Evolutionary conservation across 208 protist species (phyloP).

Genomic region (Crithidia brevicula): DNA sequence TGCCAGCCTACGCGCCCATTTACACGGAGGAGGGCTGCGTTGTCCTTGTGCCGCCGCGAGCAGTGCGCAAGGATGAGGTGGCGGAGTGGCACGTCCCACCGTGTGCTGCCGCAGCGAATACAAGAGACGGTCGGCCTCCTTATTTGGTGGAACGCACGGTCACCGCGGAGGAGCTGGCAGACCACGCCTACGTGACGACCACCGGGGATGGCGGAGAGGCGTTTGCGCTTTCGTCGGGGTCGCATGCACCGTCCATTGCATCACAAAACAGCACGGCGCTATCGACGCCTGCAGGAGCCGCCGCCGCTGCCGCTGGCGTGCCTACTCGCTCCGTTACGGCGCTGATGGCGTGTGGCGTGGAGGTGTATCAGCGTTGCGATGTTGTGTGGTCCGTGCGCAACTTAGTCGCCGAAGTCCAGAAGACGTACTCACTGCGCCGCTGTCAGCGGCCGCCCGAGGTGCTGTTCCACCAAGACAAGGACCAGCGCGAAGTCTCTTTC

Average conservation of each 20-base stretch:
- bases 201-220: constrained; percentile 17
- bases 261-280: no score
- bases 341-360: constrained; percentile 66
- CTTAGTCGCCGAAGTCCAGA: constrained; percentile 53
- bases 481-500: constrained; percentile 26
- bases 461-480: constrained; percentile 55
- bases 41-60: constrained; percentile 55
- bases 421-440: constrained; percentile 82
- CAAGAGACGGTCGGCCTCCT: constrained; percentile 17
- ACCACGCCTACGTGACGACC: constrained; percentile 16
- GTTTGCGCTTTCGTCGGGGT: no score
- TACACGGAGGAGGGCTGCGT: constrained; percentile 86
- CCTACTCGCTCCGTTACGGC: not conserved
- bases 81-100: constrained; percentile 54
- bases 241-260: not conserved
- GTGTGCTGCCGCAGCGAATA: constrained; percentile 34
- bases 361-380: constrained; percentile 69
- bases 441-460: constrained; percentile 74
- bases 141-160: constrained; percentile 47
- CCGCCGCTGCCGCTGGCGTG: not conserved
- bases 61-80: constrained; percentile 72
- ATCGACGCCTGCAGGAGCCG: not conserved
- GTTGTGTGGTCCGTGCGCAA: constrained; percentile 75
- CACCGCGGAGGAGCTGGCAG: constrained; percentile 21
- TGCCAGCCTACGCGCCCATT: constrained; percentile 54